These are phyloP conservation scores for Rhodotorula taiwanensis DNA, from an alignment of 768 basidiomycete genomes.

Conservation along the genomic window DNA sequence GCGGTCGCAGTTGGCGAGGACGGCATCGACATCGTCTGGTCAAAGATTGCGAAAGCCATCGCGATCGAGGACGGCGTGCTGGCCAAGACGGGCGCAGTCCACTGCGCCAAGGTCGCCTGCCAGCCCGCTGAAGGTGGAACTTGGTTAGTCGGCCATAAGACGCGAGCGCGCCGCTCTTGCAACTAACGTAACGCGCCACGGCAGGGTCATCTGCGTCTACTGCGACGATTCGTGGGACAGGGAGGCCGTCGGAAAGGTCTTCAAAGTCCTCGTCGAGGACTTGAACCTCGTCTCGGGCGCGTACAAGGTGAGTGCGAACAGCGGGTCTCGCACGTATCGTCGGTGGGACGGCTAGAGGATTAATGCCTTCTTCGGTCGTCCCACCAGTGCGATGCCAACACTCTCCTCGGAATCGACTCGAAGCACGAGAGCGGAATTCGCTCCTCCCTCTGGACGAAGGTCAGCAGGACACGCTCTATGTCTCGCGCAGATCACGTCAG, in stretches of 20 bases:
- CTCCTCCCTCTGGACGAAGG: constrained; percentile 5
- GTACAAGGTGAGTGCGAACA: constrained; percentile 23
- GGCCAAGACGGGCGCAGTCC: constrained; percentile 17
- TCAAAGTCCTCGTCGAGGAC: constrained; percentile 21
- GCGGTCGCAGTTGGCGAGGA: not conserved
- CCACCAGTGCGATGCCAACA: constrained; percentile 31
- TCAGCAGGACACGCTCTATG: not conserved
- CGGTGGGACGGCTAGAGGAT: not conserved
- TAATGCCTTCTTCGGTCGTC: not conserved
- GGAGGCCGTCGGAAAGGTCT: constrained; percentile 16
- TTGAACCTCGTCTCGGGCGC: constrained; percentile 3
- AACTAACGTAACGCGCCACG: no score
- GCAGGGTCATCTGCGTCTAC: constrained; percentile 36
- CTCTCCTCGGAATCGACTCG: constrained; percentile 32
- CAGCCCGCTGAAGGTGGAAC: not conserved
- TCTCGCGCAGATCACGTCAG: not conserved
- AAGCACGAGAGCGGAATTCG: constrained; percentile 29
- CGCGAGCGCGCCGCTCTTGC: no score
- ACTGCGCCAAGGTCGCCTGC: constrained; percentile 30
- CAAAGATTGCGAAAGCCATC: constrained; percentile 31
- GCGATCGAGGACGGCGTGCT: constrained; percentile 25
- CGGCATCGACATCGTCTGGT: constrained; percentile 20
- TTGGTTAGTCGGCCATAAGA: not conserved
- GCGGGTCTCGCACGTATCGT: no score
- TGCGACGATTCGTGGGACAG: constrained; percentile 34